phyloP scores from a whole-genome alignment of 1,284 basidiomycete genomes.

The Gomphus sp. region DNA sequence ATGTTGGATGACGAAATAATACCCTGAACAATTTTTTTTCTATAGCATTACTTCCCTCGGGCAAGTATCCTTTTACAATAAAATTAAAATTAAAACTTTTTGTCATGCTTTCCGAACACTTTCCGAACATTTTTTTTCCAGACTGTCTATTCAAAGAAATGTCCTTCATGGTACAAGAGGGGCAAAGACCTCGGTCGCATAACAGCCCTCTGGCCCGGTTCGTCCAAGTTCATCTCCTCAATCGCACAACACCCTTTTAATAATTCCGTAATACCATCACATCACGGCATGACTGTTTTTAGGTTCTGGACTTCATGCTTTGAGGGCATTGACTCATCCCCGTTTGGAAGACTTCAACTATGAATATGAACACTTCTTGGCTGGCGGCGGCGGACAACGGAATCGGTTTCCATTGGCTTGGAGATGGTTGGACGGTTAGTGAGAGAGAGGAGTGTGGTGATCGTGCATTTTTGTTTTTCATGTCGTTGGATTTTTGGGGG shows the following conservation, averaged over 20 bases:
- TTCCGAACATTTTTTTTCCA: too few species aligned
- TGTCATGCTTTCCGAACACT: too few species aligned
- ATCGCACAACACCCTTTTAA: too few species aligned
- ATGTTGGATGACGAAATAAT: background rate
- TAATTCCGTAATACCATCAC: too few species aligned
- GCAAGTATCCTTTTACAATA: slow-evolving; percentile 25
- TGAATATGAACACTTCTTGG: too few species aligned
- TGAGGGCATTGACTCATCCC: slow-evolving; percentile 38
- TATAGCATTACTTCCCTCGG: slow-evolving; percentile 38
- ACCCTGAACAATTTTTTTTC: background rate
- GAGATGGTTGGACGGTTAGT: slow-evolving; percentile 41
- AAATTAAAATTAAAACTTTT: too few species aligned
- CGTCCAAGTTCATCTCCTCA: too few species aligned
- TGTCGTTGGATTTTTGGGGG: too few species aligned
- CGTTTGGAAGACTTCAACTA: slow-evolving; percentile 62
- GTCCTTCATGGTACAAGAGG: slow-evolving; percentile 59
- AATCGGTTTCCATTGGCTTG: slow-evolving; percentile 53
- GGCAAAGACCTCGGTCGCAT: slow-evolving; percentile 50
- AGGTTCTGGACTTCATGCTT: slow-evolving; percentile 48
- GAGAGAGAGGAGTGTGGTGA: slow-evolving; percentile 34
- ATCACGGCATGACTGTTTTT: too few species aligned
- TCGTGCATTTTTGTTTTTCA: too few species aligned
- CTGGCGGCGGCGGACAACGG: slow-evolving; percentile 26
- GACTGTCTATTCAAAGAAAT: slow-evolving; percentile 51
- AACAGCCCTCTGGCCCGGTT: slow-evolving; percentile 49